Evolutionary conservation across 2,329 filamentous ascomycete species (phyloP), one percentile per base, ranked within the genome.

Genomic region (Sporothrix luriei): DNA sequence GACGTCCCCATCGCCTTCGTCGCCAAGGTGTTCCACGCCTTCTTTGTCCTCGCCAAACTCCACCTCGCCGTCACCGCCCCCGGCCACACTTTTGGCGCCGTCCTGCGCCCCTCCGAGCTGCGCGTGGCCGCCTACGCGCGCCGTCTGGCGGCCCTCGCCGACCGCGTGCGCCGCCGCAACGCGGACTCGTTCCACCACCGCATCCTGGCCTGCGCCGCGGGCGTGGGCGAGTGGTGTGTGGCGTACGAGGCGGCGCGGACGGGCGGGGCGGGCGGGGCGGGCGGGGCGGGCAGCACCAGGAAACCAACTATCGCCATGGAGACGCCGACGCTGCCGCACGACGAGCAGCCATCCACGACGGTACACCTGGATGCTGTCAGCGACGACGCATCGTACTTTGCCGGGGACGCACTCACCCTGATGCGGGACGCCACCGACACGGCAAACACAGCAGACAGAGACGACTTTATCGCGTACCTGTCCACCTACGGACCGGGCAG

Each of bases 11-110:
- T 69, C 4, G 29, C 59, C 4, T 55, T 46, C 9, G 51, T 69
- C 7, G 48, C 59, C 21, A 64, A 57, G 10, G 29, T 68, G 14
- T 68, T 68, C 46, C 67, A 68, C 43, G 68, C 68, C 2, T 61
- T 33, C 5, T 57, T 69, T 4, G 21, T 69, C 10, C 59, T 69
- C 1, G 59, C 48, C 68, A 69, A 69, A 16, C 48, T 69, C 21
- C 59, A 69, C 49, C 48, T 69, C 33, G 68, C 59, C 33, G 68
- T 65, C 21, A 69, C 68, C 9, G 68, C 48, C 0, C 49, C 24
- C 9, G 68, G 68, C 5, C 64, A 69, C 68, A 69, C 68, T 2
- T 69, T 54, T 43, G 68, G 68, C 33, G 49, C 51, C 49, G 38
- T 69, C 10, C 21, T 69, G 24, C 38, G 68, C 1, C 68, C 68